These are phyloP conservation scores for Epicoccum sorghinum DNA, from an alignment of 2,329 filamentous ascomycete species.

Conservation along the genomic window DNA sequence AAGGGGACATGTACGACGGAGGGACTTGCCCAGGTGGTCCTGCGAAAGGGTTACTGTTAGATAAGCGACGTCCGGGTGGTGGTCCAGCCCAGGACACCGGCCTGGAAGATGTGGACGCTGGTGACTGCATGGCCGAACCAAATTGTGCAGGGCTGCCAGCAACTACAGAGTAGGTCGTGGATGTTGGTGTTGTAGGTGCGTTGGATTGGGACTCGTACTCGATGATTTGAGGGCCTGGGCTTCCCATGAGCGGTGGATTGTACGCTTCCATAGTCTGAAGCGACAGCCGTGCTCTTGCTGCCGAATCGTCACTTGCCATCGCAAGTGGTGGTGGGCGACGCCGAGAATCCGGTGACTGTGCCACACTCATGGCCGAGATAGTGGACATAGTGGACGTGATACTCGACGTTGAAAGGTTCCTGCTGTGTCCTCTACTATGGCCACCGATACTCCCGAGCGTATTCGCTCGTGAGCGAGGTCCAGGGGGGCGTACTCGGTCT, in stretches of 20 bases:
- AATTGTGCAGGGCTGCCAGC: conserved; percentile 76
- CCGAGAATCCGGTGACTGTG: conserved; percentile 56
- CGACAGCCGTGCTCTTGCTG: conserved; percentile 61
- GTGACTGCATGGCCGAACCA: conserved; percentile 72
- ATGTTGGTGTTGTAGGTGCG: conserved; percentile 82
- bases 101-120: conserved; percentile 70
- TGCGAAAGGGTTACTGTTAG: conserved; percentile 75
- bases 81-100: conserved; percentile 76
- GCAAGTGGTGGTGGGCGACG: conserved; percentile 81
- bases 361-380: conserved; percentile 68
- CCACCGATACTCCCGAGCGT: conserved; percentile 76
- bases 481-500: conserved; percentile 78
- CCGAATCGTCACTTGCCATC: conserved; percentile 72
- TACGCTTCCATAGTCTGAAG: conserved; percentile 65
- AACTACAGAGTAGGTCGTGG: conserved; percentile 78
- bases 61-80: conserved; percentile 74
- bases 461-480: conserved; percentile 74
- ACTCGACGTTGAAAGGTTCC: conserved; percentile 87
- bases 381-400: conserved; percentile 78
- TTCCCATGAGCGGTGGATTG: conserved; percentile 65
- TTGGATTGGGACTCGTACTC: conserved; percentile 70
- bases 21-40: conserved; percentile 66
- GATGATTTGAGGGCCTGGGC: conserved; percentile 68
- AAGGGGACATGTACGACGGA: conserved; percentile 62
- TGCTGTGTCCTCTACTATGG: conserved; percentile 77